Percentiles rank a stretch among this genome's conserved stretches.
Evolutionary conservation across 345 rosid genomes (phyloP).

Genomic region (Abelmoschus esculentus): DNA sequence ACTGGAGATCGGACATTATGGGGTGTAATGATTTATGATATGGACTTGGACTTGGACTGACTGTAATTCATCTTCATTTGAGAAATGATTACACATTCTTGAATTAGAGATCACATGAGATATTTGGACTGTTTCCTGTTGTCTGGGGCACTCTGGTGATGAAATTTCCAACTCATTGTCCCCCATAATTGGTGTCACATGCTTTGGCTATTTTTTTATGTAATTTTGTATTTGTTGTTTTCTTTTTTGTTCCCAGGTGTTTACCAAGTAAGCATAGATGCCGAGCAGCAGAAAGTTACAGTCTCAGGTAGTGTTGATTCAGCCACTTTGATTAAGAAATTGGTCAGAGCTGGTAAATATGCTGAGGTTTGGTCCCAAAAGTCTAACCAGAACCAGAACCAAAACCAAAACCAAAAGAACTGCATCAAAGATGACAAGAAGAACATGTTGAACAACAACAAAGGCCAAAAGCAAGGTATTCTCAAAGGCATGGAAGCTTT

Average conservation of each 20-base stretch:
- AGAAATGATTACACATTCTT: background rate
- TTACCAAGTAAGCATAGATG: constrained; percentile 56
- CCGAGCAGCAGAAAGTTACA: constrained; percentile 71
- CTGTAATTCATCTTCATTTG: too few relatives aligned
- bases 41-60: too few relatives aligned
- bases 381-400: constrained; percentile 32
- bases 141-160: background rate
- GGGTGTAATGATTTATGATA: too few relatives aligned
- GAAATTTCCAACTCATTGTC: background rate
- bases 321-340: constrained; percentile 59
- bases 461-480: constrained; percentile 40
- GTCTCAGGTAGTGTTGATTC: constrained; percentile 62
- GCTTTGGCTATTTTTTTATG: background rate
- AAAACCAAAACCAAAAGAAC: constrained; percentile 33
- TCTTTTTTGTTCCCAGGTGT: constrained; percentile 39
- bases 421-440: constrained; percentile 29
- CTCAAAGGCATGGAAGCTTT: constrained; percentile 37
- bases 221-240: constrained; percentile 6
- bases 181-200: background rate
- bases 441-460: constrained; percentile 24
- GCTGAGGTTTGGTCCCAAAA: constrained; percentile 71
- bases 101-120: background rate
- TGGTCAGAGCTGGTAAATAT: constrained; percentile 60
- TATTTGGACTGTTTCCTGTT: background rate
- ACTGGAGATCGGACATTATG: too few relatives aligned